A percentile compares a stretch with the other conserved stretches of the same genome.
Conservation (phyloP, 2,329 filamentous ascomycete species). For the Penicillium sp. region DNA sequence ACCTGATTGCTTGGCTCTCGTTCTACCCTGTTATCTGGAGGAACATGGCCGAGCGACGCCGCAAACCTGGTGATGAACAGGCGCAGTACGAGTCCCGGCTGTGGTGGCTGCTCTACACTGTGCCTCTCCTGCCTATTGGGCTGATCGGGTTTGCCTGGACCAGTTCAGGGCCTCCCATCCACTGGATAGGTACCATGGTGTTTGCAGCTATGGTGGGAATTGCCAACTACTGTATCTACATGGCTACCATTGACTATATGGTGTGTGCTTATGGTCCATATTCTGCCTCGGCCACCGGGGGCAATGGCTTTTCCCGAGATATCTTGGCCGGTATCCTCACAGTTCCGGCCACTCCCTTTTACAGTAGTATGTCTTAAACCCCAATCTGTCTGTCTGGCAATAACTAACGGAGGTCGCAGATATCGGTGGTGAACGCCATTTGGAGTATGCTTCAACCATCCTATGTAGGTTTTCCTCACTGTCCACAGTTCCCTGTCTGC, state of each 20-base stretch:
- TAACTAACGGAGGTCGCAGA: slow-evolving; percentile 40
- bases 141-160: slow-evolving; percentile 68
- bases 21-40: slow-evolving; percentile 61
- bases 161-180: slow-evolving; percentile 57
- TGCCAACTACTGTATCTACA: slow-evolving; percentile 67
- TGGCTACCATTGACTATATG: slow-evolving; percentile 71
- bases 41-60: slow-evolving; percentile 50
- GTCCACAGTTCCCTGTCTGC: not conserved
- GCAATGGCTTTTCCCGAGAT: slow-evolving; percentile 70
- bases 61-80: slow-evolving; percentile 53
- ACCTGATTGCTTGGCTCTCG: slow-evolving; percentile 62
- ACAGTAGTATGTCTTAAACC: slow-evolving; percentile 39
- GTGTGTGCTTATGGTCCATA: slow-evolving; percentile 69
- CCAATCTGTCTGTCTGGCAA: too few relatives aligned
- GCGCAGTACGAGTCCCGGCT: slow-evolving; percentile 70
- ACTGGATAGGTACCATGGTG: slow-evolving; percentile 67
- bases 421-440: slow-evolving; percentile 58
- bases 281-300: slow-evolving; percentile 68
- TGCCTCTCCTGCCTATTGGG: slow-evolving; percentile 63
- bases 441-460: slow-evolving; percentile 67
- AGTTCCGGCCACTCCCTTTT: slow-evolving; percentile 61
- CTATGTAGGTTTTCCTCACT: slow-evolving; percentile 48
- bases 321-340: slow-evolving; percentile 68
- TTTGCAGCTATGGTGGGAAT: slow-evolving; percentile 65
- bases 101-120: slow-evolving; percentile 64